phyloP scores from a whole-genome alignment of 345 rosid species.

The Carallia pectinifolia region DNA sequence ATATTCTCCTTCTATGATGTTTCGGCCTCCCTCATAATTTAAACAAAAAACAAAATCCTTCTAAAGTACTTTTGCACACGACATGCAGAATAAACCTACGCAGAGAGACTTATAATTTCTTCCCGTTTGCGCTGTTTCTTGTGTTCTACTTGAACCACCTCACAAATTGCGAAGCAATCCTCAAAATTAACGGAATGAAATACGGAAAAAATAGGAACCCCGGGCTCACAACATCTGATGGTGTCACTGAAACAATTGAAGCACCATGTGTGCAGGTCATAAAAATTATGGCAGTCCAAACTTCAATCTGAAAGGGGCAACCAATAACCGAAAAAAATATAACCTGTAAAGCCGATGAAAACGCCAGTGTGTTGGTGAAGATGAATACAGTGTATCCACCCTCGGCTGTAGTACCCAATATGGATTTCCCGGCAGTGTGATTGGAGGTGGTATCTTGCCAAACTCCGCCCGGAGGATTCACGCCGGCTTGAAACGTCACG shows the following conservation, averaged over 20 bases:
- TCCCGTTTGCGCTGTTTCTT: too few relatives aligned
- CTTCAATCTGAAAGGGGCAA: slow-evolving; percentile 24
- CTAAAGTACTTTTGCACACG: too few relatives aligned
- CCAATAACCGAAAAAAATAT: slow-evolving; percentile 10
- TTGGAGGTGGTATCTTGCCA: slow-evolving; percentile 24
- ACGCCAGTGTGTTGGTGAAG: slow-evolving; percentile 15
- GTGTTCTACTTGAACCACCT: too few relatives aligned
- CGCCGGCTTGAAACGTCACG: slow-evolving; percentile 39
- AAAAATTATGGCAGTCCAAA: slow-evolving; percentile 8
- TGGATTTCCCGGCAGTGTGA: background rate
- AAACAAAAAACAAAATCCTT: too few relatives aligned
- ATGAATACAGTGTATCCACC: slow-evolving; percentile 28
- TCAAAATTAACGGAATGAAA: slow-evolving; percentile 9
- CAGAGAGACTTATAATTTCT: too few relatives aligned
- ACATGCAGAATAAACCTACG: too few relatives aligned
- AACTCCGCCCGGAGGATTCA: slow-evolving; percentile 37
- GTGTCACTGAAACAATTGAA: slow-evolving; percentile 26
- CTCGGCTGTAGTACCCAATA: slow-evolving; percentile 6
- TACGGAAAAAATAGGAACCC: slow-evolving; percentile 11
- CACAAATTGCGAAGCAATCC: background rate
- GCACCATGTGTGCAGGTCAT: slow-evolving; percentile 26
- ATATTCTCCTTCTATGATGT: too few relatives aligned
- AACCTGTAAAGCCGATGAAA: slow-evolving; percentile 10
- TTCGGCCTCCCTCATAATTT: too few relatives aligned
- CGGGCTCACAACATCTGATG: slow-evolving; percentile 10